Percentiles rank a stretch among this genome's conserved stretches.
Conservation (phyloP, 495 filamentous ascomycete genomes). For the Penicillium steckii region DNA sequence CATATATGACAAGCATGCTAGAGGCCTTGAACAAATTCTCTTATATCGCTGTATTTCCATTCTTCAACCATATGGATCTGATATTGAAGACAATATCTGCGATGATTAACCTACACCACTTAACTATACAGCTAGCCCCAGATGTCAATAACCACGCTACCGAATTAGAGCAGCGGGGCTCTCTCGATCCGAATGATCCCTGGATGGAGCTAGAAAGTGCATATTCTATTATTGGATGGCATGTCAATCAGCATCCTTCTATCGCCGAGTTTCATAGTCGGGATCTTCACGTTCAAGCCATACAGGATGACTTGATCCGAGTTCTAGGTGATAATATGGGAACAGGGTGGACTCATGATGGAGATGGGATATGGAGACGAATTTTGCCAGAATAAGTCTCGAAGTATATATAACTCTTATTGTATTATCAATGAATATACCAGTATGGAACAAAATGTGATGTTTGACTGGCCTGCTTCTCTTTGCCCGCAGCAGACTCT, state of each 20-base stretch:
- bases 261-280: slow-evolving; percentile 27
- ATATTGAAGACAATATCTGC: slow-evolving; percentile 28
- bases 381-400: not conserved
- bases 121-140: slow-evolving; percentile 36
- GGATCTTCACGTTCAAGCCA: slow-evolving; percentile 32
- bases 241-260: slow-evolving; percentile 21
- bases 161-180: slow-evolving; percentile 39
- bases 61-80: slow-evolving; percentile 42
- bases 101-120: slow-evolving; percentile 28
- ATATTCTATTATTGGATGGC: slow-evolving; percentile 37
- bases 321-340: slow-evolving; percentile 24
- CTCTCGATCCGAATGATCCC: slow-evolving; percentile 41
- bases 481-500: too few relatives aligned
- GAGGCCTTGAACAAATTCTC: slow-evolving; percentile 29
- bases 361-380: slow-evolving; percentile 25
- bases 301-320: slow-evolving; percentile 26
- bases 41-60: slow-evolving; percentile 45
- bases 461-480: too few relatives aligned
- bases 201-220: slow-evolving; percentile 46
- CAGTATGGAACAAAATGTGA: too few relatives aligned
- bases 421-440: not conserved
- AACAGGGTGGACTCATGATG: slow-evolving; percentile 30
- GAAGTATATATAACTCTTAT: not conserved
- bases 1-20: slow-evolving; percentile 12
- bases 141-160: slow-evolving; percentile 29